A percentile compares a stretch with the other conserved stretches of the same genome.
phyloP scores from a whole-genome alignment of 441 rosid species.

The Jatropha multifida region DNA sequence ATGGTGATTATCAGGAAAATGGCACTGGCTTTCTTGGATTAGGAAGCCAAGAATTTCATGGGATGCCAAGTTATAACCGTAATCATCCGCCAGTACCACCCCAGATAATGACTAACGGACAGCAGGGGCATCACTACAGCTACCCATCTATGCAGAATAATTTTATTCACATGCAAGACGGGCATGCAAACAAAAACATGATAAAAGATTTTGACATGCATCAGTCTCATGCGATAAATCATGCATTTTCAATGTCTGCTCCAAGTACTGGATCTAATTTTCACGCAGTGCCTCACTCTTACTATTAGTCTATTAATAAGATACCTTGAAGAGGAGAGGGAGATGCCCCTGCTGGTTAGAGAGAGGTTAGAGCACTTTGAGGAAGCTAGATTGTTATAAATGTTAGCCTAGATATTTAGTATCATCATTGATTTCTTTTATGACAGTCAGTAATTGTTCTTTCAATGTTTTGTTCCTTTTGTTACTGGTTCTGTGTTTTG shows the following conservation, averaged over 20 bases:
- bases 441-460: not conserved
- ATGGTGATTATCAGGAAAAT: constrained; percentile 30
- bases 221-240: constrained; percentile 28
- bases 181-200: constrained; percentile 19
- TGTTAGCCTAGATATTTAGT: not conserved
- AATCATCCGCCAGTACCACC: constrained; percentile 25
- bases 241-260: constrained; percentile 24
- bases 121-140: constrained; percentile 27
- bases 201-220: constrained; percentile 18
- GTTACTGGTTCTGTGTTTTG: not conserved
- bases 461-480: not conserved
- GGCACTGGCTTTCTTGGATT: constrained; percentile 23
- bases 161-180: constrained; percentile 30
- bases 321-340: not conserved
- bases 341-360: no score
- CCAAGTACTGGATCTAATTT: constrained; percentile 20
- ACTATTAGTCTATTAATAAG: not conserved
- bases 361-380: not conserved
- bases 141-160: constrained; percentile 36
- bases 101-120: constrained; percentile 28
- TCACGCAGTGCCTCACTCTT: constrained; percentile 16
- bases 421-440: not conserved
- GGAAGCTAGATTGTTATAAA: not conserved
- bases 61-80: constrained; percentile 25
- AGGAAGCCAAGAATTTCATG: constrained; percentile 22